phyloP scores from a whole-genome alignment of 106 monocot species.

The Acorus gramineus region DNA sequence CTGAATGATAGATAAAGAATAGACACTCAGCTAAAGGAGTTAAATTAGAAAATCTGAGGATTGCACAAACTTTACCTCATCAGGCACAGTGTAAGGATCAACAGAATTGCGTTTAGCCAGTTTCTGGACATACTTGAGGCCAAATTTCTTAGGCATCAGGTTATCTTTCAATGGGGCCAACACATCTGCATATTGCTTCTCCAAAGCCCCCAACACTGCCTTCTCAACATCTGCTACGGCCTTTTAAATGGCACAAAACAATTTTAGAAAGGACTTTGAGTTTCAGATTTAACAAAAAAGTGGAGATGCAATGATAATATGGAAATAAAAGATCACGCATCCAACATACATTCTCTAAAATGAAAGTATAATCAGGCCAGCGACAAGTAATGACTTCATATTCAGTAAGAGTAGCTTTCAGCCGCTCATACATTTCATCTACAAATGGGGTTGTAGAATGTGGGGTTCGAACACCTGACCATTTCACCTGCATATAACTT shows the following conservation, averaged over 20 bases:
- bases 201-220: slow-evolving; percentile 76
- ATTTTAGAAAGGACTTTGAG: slow-evolving; percentile 1
- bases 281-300: not conserved
- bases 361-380: slow-evolving; percentile 90
- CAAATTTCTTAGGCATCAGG: slow-evolving; percentile 90
- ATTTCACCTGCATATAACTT: slow-evolving; percentile 61
- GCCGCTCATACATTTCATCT: slow-evolving; percentile 84
- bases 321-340: not conserved
- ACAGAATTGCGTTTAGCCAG: slow-evolving; percentile 64
- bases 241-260: slow-evolving; percentile 29
- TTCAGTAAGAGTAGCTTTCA: slow-evolving; percentile 73
- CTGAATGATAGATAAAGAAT: slow-evolving; percentile 26
- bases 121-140: slow-evolving; percentile 96
- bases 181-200: slow-evolving; percentile 89
- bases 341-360: slow-evolving; percentile 76
- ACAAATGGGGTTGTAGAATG: slow-evolving; percentile 95
- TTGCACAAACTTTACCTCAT: slow-evolving; percentile 44
- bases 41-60: not conserved
- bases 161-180: slow-evolving; percentile 82
- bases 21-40: not conserved
- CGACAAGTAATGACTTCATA: slow-evolving; percentile 92
- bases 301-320: not conserved
- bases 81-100: slow-evolving; percentile 56
- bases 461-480: slow-evolving; percentile 82
- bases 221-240: slow-evolving; percentile 98